Evolutionary conservation across 441 rosid species (phyloP).

Genomic region (Eutrema salsugineum): DNA sequence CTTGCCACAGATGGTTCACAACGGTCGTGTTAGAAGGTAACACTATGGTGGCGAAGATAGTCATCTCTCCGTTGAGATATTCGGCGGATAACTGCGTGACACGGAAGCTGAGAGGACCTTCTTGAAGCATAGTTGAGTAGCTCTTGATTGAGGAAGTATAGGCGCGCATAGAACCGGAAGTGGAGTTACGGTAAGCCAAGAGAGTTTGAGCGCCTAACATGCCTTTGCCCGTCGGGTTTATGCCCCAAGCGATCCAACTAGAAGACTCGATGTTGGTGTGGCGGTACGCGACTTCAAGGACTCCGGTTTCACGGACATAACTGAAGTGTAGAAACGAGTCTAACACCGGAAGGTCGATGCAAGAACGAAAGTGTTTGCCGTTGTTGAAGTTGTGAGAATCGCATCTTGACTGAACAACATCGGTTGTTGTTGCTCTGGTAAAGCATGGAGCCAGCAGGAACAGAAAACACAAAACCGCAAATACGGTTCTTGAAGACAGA

Average conservation of each 20-base stretch:
- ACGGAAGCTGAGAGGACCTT: constrained; percentile 32
- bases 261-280: constrained; percentile 35
- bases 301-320: constrained; percentile 39
- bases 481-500: neutral
- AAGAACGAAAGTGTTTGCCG: constrained; percentile 7
- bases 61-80: neutral
- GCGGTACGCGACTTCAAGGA: constrained; percentile 42
- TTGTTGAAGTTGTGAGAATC: neutral
- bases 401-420: neutral
- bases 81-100: constrained; percentile 40
- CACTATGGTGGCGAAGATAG: neutral
- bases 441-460: neutral
- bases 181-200: constrained; percentile 31
- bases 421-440: neutral
- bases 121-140: constrained; percentile 23
- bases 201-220: constrained; percentile 53
- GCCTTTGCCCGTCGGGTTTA: constrained; percentile 46
- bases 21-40: constrained; percentile 2
- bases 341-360: constrained; percentile 43
- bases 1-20: constrained; percentile 18
- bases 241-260: constrained; percentile 54
- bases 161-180: constrained; percentile 28
- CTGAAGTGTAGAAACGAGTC: constrained; percentile 50
- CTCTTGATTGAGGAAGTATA: constrained; percentile 32
- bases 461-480: neutral